These are phyloP conservation scores for Naganishia cerealis DNA, from an alignment of 1,284 basidiomycete genomes.

Conservation along the genomic window DNA sequence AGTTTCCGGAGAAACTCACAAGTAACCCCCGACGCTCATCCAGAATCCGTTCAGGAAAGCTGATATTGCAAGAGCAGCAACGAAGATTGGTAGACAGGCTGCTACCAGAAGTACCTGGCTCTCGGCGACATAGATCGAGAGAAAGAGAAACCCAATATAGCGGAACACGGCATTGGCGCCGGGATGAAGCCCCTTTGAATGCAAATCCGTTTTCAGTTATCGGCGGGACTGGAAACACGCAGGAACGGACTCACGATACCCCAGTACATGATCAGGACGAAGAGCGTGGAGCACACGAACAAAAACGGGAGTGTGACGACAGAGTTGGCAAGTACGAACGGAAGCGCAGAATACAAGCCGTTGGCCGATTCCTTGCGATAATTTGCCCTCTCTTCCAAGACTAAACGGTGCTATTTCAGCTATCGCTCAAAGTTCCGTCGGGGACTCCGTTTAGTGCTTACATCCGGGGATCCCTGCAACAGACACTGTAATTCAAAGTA, in stretches of 20 bases:
- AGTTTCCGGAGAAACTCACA: conserved; percentile 33
- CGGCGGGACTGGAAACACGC: conserved; percentile 44
- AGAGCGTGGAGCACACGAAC: conserved; percentile 42
- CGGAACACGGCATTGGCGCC: conserved; percentile 60
- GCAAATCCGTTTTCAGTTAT: no score
- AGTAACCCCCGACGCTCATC: conserved; percentile 58
- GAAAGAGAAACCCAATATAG: conserved; percentile 61
- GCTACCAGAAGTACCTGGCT: conserved; percentile 60
- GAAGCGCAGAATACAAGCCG: conserved; percentile 44
- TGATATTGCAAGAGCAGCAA: conserved; percentile 61
- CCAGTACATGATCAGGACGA: conserved; percentile 38
- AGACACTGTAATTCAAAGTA: conserved; percentile 29
- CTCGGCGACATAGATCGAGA: conserved; percentile 62
- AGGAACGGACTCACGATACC: conserved; percentile 30
- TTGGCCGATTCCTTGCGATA: conserved; percentile 49
- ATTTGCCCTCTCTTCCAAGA: conserved; percentile 51
- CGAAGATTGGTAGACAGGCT: conserved; percentile 61
- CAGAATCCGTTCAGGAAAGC: conserved; percentile 63
- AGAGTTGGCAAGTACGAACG: conserved; percentile 44
- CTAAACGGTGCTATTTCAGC: conserved; percentile 33
- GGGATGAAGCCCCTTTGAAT: conserved; percentile 56
- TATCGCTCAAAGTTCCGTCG: neutral
- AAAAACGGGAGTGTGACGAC: conserved; percentile 49
- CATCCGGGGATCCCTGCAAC: conserved; percentile 51
- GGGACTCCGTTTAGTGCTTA: conserved; percentile 6